These are phyloP conservation scores for Takakia lepidozioides DNA, from an alignment of 225 moss, liverwort and hornwort genomes.

Conservation along the genomic window DNA sequence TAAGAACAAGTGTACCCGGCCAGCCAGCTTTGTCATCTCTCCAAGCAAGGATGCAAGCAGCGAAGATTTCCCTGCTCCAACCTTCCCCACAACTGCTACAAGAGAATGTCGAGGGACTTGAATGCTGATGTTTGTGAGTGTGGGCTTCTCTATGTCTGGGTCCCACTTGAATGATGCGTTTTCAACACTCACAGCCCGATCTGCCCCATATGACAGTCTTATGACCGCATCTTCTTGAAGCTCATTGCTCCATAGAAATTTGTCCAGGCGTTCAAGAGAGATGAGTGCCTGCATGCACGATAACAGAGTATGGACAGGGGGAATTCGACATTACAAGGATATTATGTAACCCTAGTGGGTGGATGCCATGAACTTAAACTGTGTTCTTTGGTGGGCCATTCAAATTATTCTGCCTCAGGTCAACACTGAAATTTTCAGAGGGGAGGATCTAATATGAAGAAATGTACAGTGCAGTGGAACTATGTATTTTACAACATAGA, in stretches of 20 bases:
- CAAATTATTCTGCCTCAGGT: no score
- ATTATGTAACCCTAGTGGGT: no score
- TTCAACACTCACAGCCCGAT: slow-evolving; percentile 45
- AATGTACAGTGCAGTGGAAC: no score
- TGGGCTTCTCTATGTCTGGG: slow-evolving; percentile 25
- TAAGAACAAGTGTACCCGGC: slow-evolving; percentile 37
- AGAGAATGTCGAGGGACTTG: slow-evolving; percentile 41
- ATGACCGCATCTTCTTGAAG: slow-evolving; percentile 45
- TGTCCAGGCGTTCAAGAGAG: slow-evolving; percentile 71
- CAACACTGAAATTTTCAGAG: no score
- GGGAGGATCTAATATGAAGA: no score
- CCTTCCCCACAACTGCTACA: slow-evolving; percentile 81
- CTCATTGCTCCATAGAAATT: slow-evolving; percentile 73
- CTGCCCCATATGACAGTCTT: slow-evolving; percentile 26
- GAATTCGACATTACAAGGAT: no score
- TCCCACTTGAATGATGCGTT: slow-evolving; percentile 75
- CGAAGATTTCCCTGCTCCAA: slow-evolving; percentile 85
- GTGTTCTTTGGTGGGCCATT: no score
- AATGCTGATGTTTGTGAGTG: slow-evolving; percentile 43
- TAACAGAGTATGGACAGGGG: no score
- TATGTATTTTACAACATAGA: no score
- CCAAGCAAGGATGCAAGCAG: slow-evolving; percentile 72
- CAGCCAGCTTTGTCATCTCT: slow-evolving; percentile 68
- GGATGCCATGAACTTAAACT: no score
- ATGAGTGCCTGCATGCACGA: slow-evolving; percentile 28